Conservation (phyloP, 306 rosid genomes). For the Potentilla sterilis region DNA sequence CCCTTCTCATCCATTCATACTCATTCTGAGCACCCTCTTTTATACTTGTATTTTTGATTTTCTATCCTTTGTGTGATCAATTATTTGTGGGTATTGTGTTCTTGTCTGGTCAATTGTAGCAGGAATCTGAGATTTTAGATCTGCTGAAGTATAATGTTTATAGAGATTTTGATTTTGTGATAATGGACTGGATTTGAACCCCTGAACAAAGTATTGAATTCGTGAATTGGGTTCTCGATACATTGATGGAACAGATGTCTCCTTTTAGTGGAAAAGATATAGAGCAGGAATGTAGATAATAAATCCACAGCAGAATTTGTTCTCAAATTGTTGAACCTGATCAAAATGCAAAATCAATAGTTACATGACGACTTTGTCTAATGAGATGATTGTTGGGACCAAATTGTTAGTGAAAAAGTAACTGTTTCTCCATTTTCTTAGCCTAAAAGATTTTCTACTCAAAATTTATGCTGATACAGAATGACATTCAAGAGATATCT, state of each 20-base stretch:
- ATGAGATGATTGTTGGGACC: no score
- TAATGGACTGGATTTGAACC: neutral
- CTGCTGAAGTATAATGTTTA: neutral
- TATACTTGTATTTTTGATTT: neutral
- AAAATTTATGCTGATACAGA: no score
- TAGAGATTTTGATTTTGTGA: neutral
- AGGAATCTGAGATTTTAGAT: neutral
- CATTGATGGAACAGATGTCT: neutral
- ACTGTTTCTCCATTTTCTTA: no score
- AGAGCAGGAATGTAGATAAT: no score
- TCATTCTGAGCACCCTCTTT: conserved; percentile 39
- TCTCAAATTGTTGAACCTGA: no score
- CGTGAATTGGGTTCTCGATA: neutral
- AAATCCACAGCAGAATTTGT: no score
- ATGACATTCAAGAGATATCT: no score
- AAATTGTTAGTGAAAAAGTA: no score
- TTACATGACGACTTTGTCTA: no score
- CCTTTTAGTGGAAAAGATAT: no score
- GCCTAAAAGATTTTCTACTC: no score
- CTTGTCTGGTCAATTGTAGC: neutral
- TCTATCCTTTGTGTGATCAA: neutral
- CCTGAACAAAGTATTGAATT: neutral
- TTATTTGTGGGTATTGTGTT: neutral
- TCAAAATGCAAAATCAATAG: no score
- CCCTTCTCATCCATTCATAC: conserved; percentile 37